Conservation (phyloP, 176 grass and related monocot species). For the Eragrostis nindensis region DNA sequence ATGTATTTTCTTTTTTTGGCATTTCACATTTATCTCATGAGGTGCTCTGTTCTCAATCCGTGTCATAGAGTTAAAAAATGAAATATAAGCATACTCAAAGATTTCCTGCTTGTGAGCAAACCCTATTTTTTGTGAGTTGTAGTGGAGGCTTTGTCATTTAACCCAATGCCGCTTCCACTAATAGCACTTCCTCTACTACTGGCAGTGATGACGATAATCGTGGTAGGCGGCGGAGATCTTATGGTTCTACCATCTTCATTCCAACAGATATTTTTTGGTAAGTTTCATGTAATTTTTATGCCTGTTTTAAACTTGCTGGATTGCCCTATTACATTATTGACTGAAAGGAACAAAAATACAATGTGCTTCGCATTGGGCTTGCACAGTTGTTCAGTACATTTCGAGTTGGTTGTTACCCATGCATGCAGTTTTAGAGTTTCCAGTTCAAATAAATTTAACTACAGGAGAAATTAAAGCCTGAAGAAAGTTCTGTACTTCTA, state of each 20-base stretch:
- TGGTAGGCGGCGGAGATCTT: constrained; percentile 70
- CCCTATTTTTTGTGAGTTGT: neutral
- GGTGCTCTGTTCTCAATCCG: neutral
- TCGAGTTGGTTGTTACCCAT: constrained; percentile 11
- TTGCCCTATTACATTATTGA: neutral
- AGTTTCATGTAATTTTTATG: constrained; percentile 35
- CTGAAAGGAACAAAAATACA: constrained; percentile 3
- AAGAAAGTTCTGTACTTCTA: constrained; percentile 21
- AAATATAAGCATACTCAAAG: neutral
- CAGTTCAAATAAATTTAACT: neutral
- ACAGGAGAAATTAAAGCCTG: neutral
- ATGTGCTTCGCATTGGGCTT: neutral
- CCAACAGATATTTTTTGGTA: constrained; percentile 98
- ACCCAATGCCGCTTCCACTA: constrained; percentile 33
- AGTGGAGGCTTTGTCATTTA: constrained; percentile 25
- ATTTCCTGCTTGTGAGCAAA: neutral
- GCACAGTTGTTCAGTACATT: neutral
- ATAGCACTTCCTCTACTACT: constrained; percentile 55
- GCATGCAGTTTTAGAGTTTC: neutral
- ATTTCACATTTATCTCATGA: neutral
- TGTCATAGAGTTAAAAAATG: neutral
- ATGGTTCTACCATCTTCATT: constrained; percentile 64
- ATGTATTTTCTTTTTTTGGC: neutral
- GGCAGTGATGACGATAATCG: constrained; percentile 80
- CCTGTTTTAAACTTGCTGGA: neutral